Base-by-base conservation (phyloP, 208 protist species). In the Acanthamoeba triangularis region DNA sequence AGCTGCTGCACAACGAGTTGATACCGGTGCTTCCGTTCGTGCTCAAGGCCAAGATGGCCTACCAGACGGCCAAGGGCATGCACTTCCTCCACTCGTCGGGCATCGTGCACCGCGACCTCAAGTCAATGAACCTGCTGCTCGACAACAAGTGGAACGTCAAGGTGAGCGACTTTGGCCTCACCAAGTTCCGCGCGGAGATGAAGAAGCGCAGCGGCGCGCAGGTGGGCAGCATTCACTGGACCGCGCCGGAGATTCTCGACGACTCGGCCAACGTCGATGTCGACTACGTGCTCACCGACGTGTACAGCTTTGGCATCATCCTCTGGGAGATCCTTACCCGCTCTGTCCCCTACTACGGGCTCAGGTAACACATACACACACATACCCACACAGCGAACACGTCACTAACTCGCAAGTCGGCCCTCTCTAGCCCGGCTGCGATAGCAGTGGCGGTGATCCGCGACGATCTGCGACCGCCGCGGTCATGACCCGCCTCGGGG, bases 1-100 rank as follows among this genome's bases (percentile, higher is more conserved):
- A 87, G 78, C 78, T 87, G 80, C 33, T 90, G n/a, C 44, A 65
- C 30, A 90, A 90, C 33, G 80, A 90, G 25, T n/a, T 90, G 28
- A 59, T 90, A 3, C 52, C 80, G 49, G 49, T 56, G 10, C 23
- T 90, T 1, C 80, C 80, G 80, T 63, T 65, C 14, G 30, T 41
- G 49, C 47, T 90, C n/a, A 59, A 41, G 52, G 49, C 33, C 80
- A 90, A 63, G 80, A 90, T 90, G 80, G 49, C 49, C 49, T 63
- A 63, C 52, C 80, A 90, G 52, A 41, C 80, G 14, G 44, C 80
- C 47, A 90, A 41, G 80, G 80, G 80, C 80, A 90, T 90, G 80
- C 49, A 90, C 49, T 90, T 90, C 52, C 52, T 90, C 1, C 80
- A 90, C 23, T 90, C 80, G 49, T 16, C 35, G 25, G 61, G 61